These are phyloP conservation scores for Mucor velutinosus DNA, from an alignment of 371 early-diverging fungal genomes.

Conservation along the genomic window DNA sequence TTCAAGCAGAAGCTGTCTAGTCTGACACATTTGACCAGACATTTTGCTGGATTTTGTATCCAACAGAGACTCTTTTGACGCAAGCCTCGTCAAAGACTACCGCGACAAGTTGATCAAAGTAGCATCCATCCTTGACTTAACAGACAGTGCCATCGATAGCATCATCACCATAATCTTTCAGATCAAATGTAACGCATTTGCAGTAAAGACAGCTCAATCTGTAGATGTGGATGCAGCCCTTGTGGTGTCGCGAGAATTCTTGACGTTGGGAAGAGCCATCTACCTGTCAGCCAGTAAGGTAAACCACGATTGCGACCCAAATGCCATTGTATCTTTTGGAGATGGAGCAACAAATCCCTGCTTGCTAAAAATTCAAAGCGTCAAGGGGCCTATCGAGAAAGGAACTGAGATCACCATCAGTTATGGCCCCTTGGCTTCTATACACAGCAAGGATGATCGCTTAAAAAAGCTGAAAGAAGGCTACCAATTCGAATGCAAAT, in stretches of 20 bases:
- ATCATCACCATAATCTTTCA: slow-evolving; percentile 28
- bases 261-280: slow-evolving; percentile 26
- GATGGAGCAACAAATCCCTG: not conserved
- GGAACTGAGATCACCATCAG: slow-evolving; percentile 27
- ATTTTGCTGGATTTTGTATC: slow-evolving; percentile 21
- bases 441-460: slow-evolving; percentile 9
- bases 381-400: not conserved
- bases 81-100: not conserved
- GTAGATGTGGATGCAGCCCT: not conserved
- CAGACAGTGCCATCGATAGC: slow-evolving; percentile 6
- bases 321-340: slow-evolving; percentile 31
- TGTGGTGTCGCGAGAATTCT: slow-evolving; percentile 10
- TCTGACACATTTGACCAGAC: not conserved
- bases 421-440: slow-evolving; percentile 35
- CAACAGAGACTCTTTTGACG: slow-evolving; percentile 4
- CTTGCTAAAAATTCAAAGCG: not conserved
- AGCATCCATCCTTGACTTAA: slow-evolving; percentile 6
- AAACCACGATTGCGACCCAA: slow-evolving; percentile 40
- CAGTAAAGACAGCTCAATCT: slow-evolving; percentile 15
- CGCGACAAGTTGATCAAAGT: not conserved
- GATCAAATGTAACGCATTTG: slow-evolving; percentile 38
- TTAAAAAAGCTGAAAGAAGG: slow-evolving; percentile 13
- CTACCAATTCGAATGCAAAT: slow-evolving; percentile 39
- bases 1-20: not conserved
- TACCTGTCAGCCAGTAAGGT: slow-evolving; percentile 35